Conservation (phyloP, 2,329 filamentous ascomycete genomes). For the Fusarium decemcellulare region DNA sequence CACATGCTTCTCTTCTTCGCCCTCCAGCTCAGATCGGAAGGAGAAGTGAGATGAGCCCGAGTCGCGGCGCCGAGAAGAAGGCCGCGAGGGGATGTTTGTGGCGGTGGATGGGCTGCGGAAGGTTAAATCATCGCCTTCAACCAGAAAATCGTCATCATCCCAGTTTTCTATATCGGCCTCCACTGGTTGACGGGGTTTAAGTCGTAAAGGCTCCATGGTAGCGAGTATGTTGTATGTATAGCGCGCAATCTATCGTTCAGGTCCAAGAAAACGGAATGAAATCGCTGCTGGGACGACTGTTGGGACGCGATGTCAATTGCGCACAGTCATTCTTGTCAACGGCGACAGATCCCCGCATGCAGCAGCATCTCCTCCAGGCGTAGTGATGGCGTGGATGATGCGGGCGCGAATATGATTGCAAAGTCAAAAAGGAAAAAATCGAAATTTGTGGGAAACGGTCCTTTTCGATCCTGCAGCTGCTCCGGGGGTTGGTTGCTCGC, state of each 20-base stretch:
- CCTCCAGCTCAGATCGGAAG: slow-evolving; percentile 85
- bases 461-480: slow-evolving; percentile 21
- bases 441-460: slow-evolving; percentile 14
- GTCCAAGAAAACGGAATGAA: slow-evolving; percentile 28
- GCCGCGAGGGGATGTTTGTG: slow-evolving; percentile 56
- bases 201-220: slow-evolving; percentile 68
- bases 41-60: slow-evolving; percentile 87
- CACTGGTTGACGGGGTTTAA: slow-evolving; percentile 68
- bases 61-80: slow-evolving; percentile 71
- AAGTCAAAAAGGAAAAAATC: slow-evolving; percentile 25
- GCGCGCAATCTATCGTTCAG: slow-evolving; percentile 25
- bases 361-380: slow-evolving; percentile 42
- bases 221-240: slow-evolving; percentile 24
- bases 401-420: background rate
- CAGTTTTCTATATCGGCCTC: slow-evolving; percentile 80
- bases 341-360: slow-evolving; percentile 42
- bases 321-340: slow-evolving; percentile 49
- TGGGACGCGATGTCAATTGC: slow-evolving; percentile 46
- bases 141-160: slow-evolving; percentile 83
- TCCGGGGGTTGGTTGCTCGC: slow-evolving; percentile 21
- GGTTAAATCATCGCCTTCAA: slow-evolving; percentile 76
- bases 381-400: slow-evolving; percentile 27
- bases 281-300: slow-evolving; percentile 33
- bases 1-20: slow-evolving; percentile 91
- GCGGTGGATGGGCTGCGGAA: slow-evolving; percentile 67